Percentiles rank a stretch among this genome's conserved stretches.
phyloP scores from a whole-genome alignment of 208 protist species.

The Trypanosoma grayi region DNA sequence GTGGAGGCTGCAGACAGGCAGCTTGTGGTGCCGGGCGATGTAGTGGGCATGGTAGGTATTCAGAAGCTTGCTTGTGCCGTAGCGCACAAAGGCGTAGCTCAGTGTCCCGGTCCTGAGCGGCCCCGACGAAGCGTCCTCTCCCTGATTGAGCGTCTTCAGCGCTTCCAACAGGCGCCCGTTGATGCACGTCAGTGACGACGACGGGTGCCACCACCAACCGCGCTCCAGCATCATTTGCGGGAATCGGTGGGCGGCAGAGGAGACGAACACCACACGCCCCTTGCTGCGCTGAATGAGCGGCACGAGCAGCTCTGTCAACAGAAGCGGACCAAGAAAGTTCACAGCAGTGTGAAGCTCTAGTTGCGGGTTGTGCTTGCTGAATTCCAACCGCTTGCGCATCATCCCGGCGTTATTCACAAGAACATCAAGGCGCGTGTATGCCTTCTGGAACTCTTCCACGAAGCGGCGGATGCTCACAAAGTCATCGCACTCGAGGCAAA shows the following conservation, averaged over 20 bases:
- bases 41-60: conserved; percentile 82
- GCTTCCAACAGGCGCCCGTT: conserved; percentile 49
- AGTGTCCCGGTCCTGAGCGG: conserved; percentile 28
- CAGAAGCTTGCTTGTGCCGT: conserved; percentile 84
- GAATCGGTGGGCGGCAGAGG: conserved; percentile 73
- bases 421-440: conserved; percentile 70
- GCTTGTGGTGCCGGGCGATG: conserved; percentile 60
- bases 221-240: conserved; percentile 49
- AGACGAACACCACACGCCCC: conserved; percentile 83
- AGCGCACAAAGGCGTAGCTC: conserved; percentile 56
- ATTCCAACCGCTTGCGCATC: conserved; percentile 55
- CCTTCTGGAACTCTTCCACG: conserved; percentile 39
- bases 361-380: conserved; percentile 41
- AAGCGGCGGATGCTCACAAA: conserved; percentile 66
- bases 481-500: conserved; percentile 78
- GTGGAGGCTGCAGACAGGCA: conserved; percentile 69
- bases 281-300: conserved; percentile 58
- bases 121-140: conserved; percentile 30
- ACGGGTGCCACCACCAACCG: conserved; percentile 1
- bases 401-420: conserved; percentile 89
- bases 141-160: conserved; percentile 64
- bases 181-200: conserved; percentile 7
- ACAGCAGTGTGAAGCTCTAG: conserved; percentile 82
- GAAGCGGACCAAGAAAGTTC: conserved; percentile 80
- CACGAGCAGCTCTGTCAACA: conserved; percentile 84